Percentiles rank a stretch among this genome's conserved stretches.
Conservation (phyloP, 1,139 yeast genomes). For the Arxiozyma telluris region DNA sequence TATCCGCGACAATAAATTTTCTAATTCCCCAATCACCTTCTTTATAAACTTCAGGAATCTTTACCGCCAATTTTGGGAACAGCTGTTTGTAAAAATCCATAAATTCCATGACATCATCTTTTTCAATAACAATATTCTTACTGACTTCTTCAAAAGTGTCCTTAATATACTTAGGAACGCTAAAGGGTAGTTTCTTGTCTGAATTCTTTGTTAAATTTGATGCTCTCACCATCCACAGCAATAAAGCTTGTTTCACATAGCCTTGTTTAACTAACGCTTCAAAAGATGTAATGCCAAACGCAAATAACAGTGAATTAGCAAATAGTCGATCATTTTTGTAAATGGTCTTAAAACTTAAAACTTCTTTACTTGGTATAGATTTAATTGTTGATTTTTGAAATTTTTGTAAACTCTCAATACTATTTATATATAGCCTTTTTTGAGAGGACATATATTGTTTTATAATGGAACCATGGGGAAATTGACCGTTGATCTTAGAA, state of each 20-base stretch:
- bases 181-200: constrained; percentile 31
- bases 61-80: constrained; percentile 43
- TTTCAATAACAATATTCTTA: constrained; percentile 34
- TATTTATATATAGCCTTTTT: constrained; percentile 37
- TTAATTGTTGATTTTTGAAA: constrained; percentile 44
- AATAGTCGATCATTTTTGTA: constrained; percentile 48
- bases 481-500: constrained; percentile 18
- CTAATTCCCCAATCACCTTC: constrained; percentile 58
- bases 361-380: constrained; percentile 31
- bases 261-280: constrained; percentile 42
- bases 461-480: constrained; percentile 31
- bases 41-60: constrained; percentile 54
- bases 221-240: constrained; percentile 55
- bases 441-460: constrained; percentile 40
- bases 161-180: constrained; percentile 47
- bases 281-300: constrained; percentile 49
- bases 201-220: constrained; percentile 36
- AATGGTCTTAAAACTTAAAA: constrained; percentile 46
- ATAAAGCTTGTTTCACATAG: constrained; percentile 50
- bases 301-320: constrained; percentile 45
- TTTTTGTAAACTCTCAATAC: constrained; percentile 41
- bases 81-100: constrained; percentile 46
- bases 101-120: constrained; percentile 48
- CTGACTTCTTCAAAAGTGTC: constrained; percentile 38
- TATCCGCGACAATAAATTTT: constrained; percentile 50